A percentile compares a stretch with the other conserved stretches of the same genome.
These are phyloP conservation scores for Vaccinium myrtillus DNA, from an alignment of 148 eudicot genomes.

Conservation along the genomic window DNA sequence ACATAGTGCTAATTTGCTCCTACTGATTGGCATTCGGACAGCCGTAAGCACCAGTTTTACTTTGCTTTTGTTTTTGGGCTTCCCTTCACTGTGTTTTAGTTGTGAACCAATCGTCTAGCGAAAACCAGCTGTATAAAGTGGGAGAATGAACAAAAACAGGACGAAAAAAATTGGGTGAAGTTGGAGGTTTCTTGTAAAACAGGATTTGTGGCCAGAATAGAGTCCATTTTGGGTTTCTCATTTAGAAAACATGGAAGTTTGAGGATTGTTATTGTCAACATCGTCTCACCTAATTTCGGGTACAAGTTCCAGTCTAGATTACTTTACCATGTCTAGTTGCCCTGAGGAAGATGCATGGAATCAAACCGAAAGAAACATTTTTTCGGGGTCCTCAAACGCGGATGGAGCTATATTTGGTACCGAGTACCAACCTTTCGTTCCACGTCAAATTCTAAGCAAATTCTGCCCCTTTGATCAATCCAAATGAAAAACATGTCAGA, in stretches of 20 bases:
- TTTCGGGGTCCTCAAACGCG: neutral
- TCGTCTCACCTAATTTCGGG: neutral
- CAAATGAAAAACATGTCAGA: neutral
- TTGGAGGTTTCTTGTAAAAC: slow-evolving; percentile 5
- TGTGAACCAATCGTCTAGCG: neutral
- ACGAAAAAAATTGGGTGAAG: neutral
- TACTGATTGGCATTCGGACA: neutral
- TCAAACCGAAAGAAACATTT: neutral
- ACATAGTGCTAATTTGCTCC: neutral
- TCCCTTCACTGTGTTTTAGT: neutral
- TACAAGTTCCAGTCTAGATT: neutral
- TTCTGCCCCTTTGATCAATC: neutral
- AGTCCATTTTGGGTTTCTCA: neutral
- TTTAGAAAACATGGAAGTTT: neutral
- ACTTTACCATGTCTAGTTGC: neutral
- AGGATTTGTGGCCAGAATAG: neutral
- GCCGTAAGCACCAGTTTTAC: too few species aligned
- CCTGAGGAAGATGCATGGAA: neutral
- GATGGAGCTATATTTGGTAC: neutral
- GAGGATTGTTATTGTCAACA: neutral
- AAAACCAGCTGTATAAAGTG: neutral
- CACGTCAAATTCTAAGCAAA: neutral
- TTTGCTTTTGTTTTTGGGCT: neutral
- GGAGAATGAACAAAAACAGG: neutral
- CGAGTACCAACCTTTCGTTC: neutral